phyloP scores from a whole-genome alignment of 2,329 filamentous ascomycete species.

The Apiospora sp. region DNA sequence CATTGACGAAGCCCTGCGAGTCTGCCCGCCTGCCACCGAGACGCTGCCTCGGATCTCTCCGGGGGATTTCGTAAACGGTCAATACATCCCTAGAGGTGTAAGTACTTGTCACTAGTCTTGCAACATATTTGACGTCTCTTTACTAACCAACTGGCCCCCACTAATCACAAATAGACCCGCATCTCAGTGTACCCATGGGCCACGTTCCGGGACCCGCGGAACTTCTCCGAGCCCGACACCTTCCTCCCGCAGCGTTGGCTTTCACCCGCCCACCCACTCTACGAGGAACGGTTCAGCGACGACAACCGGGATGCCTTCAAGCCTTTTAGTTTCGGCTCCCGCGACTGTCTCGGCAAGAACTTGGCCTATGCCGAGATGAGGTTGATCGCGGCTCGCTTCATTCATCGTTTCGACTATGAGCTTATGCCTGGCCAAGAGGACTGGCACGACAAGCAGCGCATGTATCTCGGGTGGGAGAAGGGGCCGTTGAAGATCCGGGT shows the following conservation, averaged over 20 bases:
- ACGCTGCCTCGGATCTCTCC: slow-evolving; percentile 36
- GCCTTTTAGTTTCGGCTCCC: slow-evolving; percentile 32
- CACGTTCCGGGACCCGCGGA: background rate
- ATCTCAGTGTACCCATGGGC: too few relatives aligned
- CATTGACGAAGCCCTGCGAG: slow-evolving; percentile 48
- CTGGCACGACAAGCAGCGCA: background rate
- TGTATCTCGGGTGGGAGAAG: background rate
- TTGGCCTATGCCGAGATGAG: slow-evolving; percentile 31
- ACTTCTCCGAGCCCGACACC: background rate
- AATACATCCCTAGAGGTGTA: slow-evolving; percentile 33
- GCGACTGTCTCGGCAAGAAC: slow-evolving; percentile 36
- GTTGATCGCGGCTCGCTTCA: slow-evolving; percentile 22
- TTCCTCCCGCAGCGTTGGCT: background rate
- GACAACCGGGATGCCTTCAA: slow-evolving; percentile 30
- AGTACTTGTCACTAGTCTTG: too few relatives aligned
- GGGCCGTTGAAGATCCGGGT: background rate
- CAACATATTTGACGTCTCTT: too few relatives aligned
- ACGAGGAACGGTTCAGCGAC: slow-evolving; percentile 11
- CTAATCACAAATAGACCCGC: too few relatives aligned
- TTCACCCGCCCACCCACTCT: slow-evolving; percentile 32
- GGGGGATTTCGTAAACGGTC: slow-evolving; percentile 37
- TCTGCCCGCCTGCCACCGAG: slow-evolving; percentile 43
- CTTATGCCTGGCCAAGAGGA: slow-evolving; percentile 36
- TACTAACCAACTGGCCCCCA: too few relatives aligned
- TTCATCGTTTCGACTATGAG: slow-evolving; percentile 33